These are phyloP conservation scores for Eimeria tenella DNA, from an alignment of 169 alveolate species.

Conservation along the genomic window DNA sequence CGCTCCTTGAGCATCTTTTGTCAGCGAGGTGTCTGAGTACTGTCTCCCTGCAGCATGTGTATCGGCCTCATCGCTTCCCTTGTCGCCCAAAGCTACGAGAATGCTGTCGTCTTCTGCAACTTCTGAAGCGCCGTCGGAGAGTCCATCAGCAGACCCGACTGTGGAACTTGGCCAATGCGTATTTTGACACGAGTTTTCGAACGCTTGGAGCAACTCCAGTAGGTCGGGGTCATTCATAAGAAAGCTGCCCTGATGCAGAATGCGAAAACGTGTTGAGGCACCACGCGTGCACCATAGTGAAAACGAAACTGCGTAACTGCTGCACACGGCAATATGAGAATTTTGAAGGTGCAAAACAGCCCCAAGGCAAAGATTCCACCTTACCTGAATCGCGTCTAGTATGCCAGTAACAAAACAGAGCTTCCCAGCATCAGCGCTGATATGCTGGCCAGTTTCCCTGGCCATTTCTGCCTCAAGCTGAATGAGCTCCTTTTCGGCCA, in stretches of 20 bases:
- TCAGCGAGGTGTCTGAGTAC: slow-evolving; percentile 27
- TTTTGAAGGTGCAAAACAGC: no score
- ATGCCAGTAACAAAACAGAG: slow-evolving; percentile 75
- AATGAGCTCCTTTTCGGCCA: slow-evolving; percentile 79
- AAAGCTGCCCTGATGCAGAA: slow-evolving; percentile 62
- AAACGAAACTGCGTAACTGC: no score
- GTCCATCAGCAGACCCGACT: slow-evolving; percentile 22
- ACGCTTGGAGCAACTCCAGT: slow-evolving; percentile 73
- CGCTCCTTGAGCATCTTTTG: slow-evolving; percentile 65
- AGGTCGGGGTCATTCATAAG: slow-evolving; percentile 75
- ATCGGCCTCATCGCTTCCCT: background rate
- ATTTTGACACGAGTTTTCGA: slow-evolving; percentile 73
- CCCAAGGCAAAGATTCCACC: background rate
- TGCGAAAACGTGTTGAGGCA: background rate
- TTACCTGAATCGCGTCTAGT: slow-evolving; percentile 75
- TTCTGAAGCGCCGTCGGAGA: slow-evolving; percentile 6
- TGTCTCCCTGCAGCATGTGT: background rate
- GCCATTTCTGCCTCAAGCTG: slow-evolving; percentile 78
- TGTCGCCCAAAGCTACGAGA: slow-evolving; percentile 29
- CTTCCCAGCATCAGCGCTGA: slow-evolving; percentile 43
- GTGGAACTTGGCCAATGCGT: background rate
- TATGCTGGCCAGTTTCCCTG: slow-evolving; percentile 75
- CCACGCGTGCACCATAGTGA: no score
- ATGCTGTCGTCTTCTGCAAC: slow-evolving; percentile 1
- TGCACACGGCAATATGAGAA: no score